Conservation (phyloP, 352 stramenopile species). For the Pythium biforme region DNA sequence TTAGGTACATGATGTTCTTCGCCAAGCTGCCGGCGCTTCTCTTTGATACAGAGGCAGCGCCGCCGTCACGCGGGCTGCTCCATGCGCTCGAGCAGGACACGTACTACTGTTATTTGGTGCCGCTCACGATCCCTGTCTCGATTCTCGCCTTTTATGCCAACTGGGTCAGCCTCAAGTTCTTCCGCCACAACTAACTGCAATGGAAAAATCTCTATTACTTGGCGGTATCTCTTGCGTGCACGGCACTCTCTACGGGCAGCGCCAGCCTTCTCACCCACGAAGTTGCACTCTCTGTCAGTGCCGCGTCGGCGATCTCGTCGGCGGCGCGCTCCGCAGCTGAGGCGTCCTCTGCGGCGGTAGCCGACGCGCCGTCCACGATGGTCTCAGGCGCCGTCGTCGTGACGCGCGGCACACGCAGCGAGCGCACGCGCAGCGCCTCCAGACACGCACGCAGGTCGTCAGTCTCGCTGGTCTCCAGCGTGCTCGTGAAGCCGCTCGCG, state of each 20-base stretch:
- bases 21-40: constrained; percentile 44
- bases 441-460: background rate
- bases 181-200: constrained; percentile 62
- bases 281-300: constrained; percentile 9
- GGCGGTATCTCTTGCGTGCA: background rate
- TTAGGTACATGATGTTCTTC: constrained; percentile 75
- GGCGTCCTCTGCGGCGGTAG: background rate
- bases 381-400: constrained; percentile 10
- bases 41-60: background rate
- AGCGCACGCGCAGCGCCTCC: constrained; percentile 16
- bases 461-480: background rate
- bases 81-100: constrained; percentile 54
- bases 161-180: constrained; percentile 87
- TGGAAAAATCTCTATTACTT: background rate
- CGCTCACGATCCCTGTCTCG: constrained; percentile 73
- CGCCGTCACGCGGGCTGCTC: constrained; percentile 29
- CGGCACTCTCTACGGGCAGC: constrained; percentile 12
- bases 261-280: constrained; percentile 23
- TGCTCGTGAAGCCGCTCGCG: constrained; percentile 27
- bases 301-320: constrained; percentile 5
- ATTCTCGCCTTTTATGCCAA: constrained; percentile 80
- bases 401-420: constrained; percentile 11
- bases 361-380: constrained; percentile 16
- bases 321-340: background rate
- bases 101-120: constrained; percentile 80